A percentile compares a stretch with the other conserved stretches of the same genome.
Evolutionary conservation across 768 basidiomycete genomes (phyloP).

Genomic region (Mycena capillaripes): DNA sequence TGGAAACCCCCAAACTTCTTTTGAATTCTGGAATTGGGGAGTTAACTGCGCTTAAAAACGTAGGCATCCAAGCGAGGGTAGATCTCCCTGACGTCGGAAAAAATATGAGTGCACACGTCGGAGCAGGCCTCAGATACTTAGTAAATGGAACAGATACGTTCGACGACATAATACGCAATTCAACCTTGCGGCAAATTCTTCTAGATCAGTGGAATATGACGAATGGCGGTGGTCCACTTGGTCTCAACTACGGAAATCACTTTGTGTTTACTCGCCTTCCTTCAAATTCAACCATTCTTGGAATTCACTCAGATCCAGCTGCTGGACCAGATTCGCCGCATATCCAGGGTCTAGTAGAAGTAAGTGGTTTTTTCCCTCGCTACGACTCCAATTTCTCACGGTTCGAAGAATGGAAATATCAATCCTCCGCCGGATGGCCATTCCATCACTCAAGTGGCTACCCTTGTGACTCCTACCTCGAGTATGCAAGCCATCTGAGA

Average conservation of each 20-base stretch:
- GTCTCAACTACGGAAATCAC: neutral
- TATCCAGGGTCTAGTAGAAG: neutral
- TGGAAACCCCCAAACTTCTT: neutral
- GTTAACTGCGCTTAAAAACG: neutral
- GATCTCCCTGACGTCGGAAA: neutral
- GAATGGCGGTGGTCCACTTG: neutral
- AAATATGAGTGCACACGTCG: neutral
- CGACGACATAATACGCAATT: conserved; percentile 1
- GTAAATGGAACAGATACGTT: neutral
- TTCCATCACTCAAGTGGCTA: neutral
- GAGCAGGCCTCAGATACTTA: neutral
- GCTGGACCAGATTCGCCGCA: neutral
- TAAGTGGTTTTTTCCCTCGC: neutral
- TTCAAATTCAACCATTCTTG: neutral
- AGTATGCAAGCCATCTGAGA: neutral
- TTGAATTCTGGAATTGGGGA: conserved; percentile 2
- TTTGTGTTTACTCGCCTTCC: neutral
- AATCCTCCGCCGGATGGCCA: neutral
- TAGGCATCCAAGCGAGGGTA: neutral
- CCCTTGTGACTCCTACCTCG: neutral
- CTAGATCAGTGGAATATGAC: neutral
- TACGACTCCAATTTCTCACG: neutral
- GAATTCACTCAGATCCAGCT: neutral
- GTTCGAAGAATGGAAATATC: neutral
- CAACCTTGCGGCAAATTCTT: neutral